phyloP scores from a whole-genome alignment of 2,329 filamentous ascomycete species.

The Pestalotiopsis sp. region DNA sequence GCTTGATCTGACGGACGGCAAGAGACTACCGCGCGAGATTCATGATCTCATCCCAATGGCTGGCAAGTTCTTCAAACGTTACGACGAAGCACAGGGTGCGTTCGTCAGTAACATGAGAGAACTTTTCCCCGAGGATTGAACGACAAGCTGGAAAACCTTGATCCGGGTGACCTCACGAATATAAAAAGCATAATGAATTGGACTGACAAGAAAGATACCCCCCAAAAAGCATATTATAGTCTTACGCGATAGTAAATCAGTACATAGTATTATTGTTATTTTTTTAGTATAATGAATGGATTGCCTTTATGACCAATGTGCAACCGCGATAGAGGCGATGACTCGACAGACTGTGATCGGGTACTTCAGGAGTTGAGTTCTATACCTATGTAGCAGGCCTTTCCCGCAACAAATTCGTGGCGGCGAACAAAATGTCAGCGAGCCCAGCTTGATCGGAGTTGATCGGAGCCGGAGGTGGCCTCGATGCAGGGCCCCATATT shows the following conservation, averaged over 20 bases:
- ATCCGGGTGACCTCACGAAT: not conserved
- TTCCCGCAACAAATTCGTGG: not conserved
- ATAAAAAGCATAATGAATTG: not conserved
- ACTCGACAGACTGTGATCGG: not conserved
- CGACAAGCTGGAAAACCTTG: not conserved
- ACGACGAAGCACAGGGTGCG: constrained; percentile 64
- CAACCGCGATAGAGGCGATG: not conserved
- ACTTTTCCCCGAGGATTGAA: constrained; percentile 83
- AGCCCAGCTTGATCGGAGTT: not conserved
- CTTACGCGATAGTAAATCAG: not conserved
- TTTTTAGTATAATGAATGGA: not conserved
- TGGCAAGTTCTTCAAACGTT: constrained; percentile 87
- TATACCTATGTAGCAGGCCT: not conserved
- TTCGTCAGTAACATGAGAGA: constrained; percentile 85
- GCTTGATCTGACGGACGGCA: constrained; percentile 37
- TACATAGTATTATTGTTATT: not conserved
- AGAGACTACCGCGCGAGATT: constrained; percentile 31
- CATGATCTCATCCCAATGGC: constrained; percentile 67
- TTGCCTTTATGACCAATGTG: not conserved
- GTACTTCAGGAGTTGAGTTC: not conserved
- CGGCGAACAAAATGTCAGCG: not conserved
- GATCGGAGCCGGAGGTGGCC: constrained; percentile 6
- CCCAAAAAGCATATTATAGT: not conserved
- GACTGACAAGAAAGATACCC: not conserved
- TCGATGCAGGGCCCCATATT: not conserved